phyloP scores from a whole-genome alignment of 805 yeast species.

The Teunomyces stri region DNA sequence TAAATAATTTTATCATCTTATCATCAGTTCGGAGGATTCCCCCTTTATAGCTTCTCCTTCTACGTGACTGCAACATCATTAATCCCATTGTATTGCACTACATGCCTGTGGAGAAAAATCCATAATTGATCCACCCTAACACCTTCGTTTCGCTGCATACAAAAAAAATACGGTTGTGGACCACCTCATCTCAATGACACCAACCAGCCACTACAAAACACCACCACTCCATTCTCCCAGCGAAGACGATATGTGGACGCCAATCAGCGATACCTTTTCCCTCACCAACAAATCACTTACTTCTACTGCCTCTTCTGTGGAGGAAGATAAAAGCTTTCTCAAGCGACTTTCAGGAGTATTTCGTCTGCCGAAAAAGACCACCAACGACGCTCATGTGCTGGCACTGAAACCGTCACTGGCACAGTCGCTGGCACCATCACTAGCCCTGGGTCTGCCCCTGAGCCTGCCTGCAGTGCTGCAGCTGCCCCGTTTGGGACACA shows the following conservation, averaged over 20 bases:
- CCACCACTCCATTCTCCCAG: slow-evolving; percentile 13
- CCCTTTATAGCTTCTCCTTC: not conserved
- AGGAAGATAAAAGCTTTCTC: not conserved
- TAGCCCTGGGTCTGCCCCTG: not conserved
- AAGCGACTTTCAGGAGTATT: not conserved
- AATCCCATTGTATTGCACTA: not conserved
- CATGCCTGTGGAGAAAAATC: not conserved
- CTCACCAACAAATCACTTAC: slow-evolving; percentile 4
- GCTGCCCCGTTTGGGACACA: slow-evolving; percentile 1
- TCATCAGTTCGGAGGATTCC: not conserved
- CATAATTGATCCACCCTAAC: not conserved
- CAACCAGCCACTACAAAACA: slow-evolving; percentile 17
- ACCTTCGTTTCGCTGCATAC: not conserved
- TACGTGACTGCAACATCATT: not conserved
- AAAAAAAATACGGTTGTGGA: not conserved
- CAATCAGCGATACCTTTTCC: slow-evolving; percentile 8
- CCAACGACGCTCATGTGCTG: not conserved
- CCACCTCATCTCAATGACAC: slow-evolving; percentile 8
- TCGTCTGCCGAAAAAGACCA: not conserved
- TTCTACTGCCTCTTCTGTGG: slow-evolving; percentile 7
- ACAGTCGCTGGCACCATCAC: not conserved
- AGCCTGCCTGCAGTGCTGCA: not conserved
- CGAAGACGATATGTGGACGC: slow-evolving; percentile 7
- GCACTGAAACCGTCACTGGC: not conserved
- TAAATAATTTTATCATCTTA: not conserved